A percentile compares a stretch with the other conserved stretches of the same genome.
Conservation (phyloP, 1,284 basidiomycete genomes). For the Heterobasidion occidentale region DNA sequence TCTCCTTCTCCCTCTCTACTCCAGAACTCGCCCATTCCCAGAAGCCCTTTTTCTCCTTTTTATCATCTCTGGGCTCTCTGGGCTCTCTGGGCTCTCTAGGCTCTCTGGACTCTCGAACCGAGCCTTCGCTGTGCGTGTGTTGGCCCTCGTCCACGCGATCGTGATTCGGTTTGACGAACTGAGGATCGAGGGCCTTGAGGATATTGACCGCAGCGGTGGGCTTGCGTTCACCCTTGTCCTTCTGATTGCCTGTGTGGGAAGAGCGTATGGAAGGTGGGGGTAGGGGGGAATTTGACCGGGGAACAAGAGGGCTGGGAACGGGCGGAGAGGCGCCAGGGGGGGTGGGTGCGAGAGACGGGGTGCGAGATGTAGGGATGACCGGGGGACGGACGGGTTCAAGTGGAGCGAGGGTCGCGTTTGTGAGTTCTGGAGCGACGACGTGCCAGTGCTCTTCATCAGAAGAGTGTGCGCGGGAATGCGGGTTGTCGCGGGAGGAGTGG, state of each 20-base stretch:
- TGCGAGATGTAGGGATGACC: conserved; percentile 32
- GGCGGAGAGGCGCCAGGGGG: conserved; percentile 28
- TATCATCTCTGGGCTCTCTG: conserved; percentile 27
- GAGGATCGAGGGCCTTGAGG: conserved; percentile 50
- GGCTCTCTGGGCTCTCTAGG: conserved; percentile 22
- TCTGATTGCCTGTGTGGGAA: conserved; percentile 17
- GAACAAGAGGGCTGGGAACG: conserved; percentile 4
- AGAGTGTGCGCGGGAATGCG: conserved; percentile 15
- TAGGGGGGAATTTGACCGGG: conserved; percentile 16
- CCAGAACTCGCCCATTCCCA: conserved; percentile 37
- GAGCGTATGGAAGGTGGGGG: conserved; percentile 29
- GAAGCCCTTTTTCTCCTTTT: conserved; percentile 40
- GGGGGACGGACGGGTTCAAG: conserved; percentile 17
- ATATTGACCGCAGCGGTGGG: conserved; percentile 41
- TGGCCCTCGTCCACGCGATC: conserved; percentile 16
- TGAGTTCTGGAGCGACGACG: conserved; percentile 23
- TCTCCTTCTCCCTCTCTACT: conserved; percentile 17
- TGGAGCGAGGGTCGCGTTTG: conserved; percentile 12
- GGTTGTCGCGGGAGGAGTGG: conserved; percentile 17
- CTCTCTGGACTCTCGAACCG: conserved; percentile 18
- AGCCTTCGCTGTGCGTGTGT: conserved; percentile 5
- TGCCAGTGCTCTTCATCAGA: conserved; percentile 45
- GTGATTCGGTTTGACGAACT: conserved; percentile 17
- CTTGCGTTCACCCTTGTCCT: conserved; percentile 16
- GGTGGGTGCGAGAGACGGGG: conserved; percentile 36